Base-by-base conservation (phyloP, 2,329 filamentous ascomycete genomes). In the Cladophialophora chaetospira region DNA sequence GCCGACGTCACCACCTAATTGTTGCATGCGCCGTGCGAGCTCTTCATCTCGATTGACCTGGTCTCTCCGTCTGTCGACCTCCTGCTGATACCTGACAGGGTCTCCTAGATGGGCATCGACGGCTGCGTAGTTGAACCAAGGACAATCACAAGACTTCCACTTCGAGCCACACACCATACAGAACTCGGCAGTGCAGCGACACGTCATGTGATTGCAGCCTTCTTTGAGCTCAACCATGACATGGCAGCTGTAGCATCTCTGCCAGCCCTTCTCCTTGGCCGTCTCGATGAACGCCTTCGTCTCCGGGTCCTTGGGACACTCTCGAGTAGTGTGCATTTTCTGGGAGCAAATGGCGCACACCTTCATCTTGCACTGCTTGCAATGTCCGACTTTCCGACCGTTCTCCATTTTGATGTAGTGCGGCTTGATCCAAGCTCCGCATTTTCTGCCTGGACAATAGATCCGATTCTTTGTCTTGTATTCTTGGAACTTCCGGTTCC, bases 171-270 rank as follows among this genome's bases (percentile, higher is more conserved):
- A 96, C 23, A 89, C 81, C 83, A 94, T 91, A 74, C 91, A 96
- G 68, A 95, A 95, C 66, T 95, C 83, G 25, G 89, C 89, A 52
- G 83, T 87, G 68, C 91, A 96, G 53, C 85, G 88, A 70, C 91
- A 96, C 25, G 85, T 91, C 84, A 95, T 93, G 70, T 93, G 91
- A 73, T 93, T 92, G 72, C 88, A 91, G 42, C 90, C 90, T 71
- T 93, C 88, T 65, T 87, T 87, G 47, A 91, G 75, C 71, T 95
- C 88, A 42, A 95, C 88, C 77, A 89, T 83, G 28, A 82, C 81
- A 64, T 82, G 86, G 74, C 91, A 96, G 65, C 81, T 88, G 71
- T 86, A 89, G 71, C 91, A 96, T 47, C 84, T 80, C 70, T 91
- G 86, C 87, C 88, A 92, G 29, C 88, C 88, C 53, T 87, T 79